Conservation (phyloP, 805 yeast species). For the Saccharomyces jurei region DNA sequence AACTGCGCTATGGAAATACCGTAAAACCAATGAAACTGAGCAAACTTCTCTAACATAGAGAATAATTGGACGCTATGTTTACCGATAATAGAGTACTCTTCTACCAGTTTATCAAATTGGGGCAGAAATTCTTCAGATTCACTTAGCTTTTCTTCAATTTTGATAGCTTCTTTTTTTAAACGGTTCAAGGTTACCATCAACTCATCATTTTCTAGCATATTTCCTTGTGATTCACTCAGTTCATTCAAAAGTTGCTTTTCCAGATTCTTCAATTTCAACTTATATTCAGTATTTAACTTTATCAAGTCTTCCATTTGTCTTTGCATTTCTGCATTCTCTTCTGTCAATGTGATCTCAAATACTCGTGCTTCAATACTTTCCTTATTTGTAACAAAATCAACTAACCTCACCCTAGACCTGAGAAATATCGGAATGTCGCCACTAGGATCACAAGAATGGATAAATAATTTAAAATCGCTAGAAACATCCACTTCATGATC, state of each 20-base stretch:
- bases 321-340: slow-evolving; percentile 62
- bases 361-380: slow-evolving; percentile 58
- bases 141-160: slow-evolving; percentile 43
- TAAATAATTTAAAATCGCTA: slow-evolving; percentile 48
- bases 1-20: slow-evolving; percentile 46
- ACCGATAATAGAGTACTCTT: slow-evolving; percentile 48
- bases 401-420: slow-evolving; percentile 50
- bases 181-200: slow-evolving; percentile 53
- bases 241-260: slow-evolving; percentile 53
- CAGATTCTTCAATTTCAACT: slow-evolving; percentile 41
- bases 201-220: slow-evolving; percentile 58
- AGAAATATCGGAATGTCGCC: slow-evolving; percentile 44
- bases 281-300: slow-evolving; percentile 52
- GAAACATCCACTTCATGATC: slow-evolving; percentile 59
- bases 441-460: slow-evolving; percentile 54
- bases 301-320: slow-evolving; percentile 45
- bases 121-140: slow-evolving; percentile 50
- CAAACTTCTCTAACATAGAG: slow-evolving; percentile 37
- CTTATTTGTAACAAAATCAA: slow-evolving; percentile 68
- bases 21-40: slow-evolving; percentile 44
- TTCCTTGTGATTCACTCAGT: slow-evolving; percentile 49
- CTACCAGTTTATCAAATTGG: slow-evolving; percentile 42
- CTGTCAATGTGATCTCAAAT: slow-evolving; percentile 45
- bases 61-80: slow-evolving; percentile 44
- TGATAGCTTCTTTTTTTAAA: slow-evolving; percentile 54